Evolutionary conservation across 352 stramenopile species (phyloP).

Genomic region (Globisporangium middletonii): DNA sequence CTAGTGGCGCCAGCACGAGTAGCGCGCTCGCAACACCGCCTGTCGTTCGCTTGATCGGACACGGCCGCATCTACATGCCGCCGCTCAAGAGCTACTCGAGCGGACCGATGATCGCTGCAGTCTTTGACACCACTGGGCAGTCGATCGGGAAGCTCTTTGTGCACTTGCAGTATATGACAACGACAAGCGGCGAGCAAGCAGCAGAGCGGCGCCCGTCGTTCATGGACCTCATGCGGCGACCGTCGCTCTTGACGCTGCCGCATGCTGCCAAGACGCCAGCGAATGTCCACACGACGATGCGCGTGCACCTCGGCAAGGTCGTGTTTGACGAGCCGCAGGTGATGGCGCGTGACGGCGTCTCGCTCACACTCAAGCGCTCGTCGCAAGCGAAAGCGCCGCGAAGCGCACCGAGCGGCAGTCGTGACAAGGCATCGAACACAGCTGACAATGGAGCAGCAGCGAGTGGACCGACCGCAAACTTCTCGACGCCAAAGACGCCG

Average conservation of each 20-base stretch:
- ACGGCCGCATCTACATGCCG: slow-evolving; percentile 24
- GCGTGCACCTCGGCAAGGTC: slow-evolving; percentile 19
- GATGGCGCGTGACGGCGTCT: slow-evolving; percentile 18
- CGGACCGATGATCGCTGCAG: slow-evolving; percentile 10
- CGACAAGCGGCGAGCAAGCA: neutral
- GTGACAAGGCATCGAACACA: neutral
- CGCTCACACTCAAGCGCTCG: slow-evolving; percentile 32
- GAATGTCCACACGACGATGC: slow-evolving; percentile 4
- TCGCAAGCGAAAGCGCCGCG: neutral
- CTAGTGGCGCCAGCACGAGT: neutral
- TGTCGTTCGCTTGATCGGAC: slow-evolving; percentile 26
- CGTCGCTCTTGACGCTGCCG: slow-evolving; percentile 1
- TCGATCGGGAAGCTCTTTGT: slow-evolving; percentile 20
- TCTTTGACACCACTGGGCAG: slow-evolving; percentile 12
- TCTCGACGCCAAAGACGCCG: slow-evolving; percentile 21
- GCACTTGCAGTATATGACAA: slow-evolving; percentile 14
- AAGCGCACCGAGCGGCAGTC: neutral
- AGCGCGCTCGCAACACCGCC: neutral
- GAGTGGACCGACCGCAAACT: slow-evolving; percentile 1
- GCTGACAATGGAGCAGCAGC: neutral
- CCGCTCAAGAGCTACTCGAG: slow-evolving; percentile 11
- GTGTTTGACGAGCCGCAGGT: slow-evolving; percentile 11
- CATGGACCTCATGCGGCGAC: slow-evolving; percentile 1
- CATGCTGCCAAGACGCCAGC: neutral
- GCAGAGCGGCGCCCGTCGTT: slow-evolving; percentile 8